These are phyloP conservation scores for Ascochyta rabiei DNA, from an alignment of 2,329 filamentous ascomycete genomes.

Conservation along the genomic window DNA sequence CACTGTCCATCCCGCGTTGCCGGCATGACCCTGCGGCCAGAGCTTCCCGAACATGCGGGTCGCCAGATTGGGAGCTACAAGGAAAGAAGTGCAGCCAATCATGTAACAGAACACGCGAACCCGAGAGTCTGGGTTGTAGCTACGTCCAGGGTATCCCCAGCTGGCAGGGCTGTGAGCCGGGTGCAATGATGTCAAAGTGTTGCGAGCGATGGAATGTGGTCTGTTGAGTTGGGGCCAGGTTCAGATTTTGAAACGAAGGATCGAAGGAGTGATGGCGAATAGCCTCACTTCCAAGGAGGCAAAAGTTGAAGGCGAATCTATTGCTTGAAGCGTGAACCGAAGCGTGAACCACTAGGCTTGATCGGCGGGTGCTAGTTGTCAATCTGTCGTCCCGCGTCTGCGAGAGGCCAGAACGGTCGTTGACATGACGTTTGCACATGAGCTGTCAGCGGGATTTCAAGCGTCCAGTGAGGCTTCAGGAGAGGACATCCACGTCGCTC, in stretches of 20 bases:
- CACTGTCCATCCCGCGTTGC: conserved; percentile 13
- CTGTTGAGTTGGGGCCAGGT: conserved; percentile 5
- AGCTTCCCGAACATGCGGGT: conserved; percentile 18
- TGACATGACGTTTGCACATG: conserved; percentile 24
- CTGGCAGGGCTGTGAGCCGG: conserved; percentile 1
- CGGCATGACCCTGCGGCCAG: conserved; percentile 16
- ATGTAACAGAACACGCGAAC: background rate
- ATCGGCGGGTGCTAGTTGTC: conserved; percentile 23
- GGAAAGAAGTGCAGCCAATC: conserved; percentile 9
- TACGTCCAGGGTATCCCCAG: conserved; percentile 1
- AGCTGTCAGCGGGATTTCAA: conserved; percentile 4
- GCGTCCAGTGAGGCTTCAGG: background rate
- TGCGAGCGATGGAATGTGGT: conserved; percentile 13
- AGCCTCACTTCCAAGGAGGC: conserved; percentile 22
- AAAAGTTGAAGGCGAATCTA: conserved; percentile 10
- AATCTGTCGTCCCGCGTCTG: conserved; percentile 23
- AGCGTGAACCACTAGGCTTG: conserved; percentile 10
- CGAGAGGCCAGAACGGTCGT: conserved; percentile 22
- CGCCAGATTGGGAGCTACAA: conserved; percentile 7
- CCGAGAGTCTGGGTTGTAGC: conserved; percentile 9
- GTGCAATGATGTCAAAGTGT: conserved; percentile 9
- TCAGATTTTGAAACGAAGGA: background rate
- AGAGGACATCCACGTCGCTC: background rate
- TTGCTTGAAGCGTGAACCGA: conserved; percentile 1
- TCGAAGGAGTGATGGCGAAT: conserved; percentile 15